phyloP scores from a whole-genome alignment of 495 filamentous ascomycete genomes.

The Evansstolkia leycettana region DNA sequence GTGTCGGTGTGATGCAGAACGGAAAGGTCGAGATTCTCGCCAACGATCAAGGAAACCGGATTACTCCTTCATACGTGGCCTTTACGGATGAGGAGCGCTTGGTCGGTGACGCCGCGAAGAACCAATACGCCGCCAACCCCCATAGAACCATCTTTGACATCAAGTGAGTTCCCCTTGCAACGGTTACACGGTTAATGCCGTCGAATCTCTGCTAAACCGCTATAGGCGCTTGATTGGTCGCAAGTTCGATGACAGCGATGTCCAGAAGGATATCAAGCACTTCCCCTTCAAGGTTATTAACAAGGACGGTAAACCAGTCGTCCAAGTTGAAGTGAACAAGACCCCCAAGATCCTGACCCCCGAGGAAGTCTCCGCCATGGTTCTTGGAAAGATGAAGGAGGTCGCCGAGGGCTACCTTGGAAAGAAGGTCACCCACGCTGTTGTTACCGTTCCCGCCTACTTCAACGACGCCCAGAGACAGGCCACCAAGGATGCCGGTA shows the following conservation, averaged over 20 bases:
- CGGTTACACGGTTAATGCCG: background rate
- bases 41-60: conserved; percentile 98
- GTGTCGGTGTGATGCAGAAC: conserved; percentile 98
- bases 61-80: conserved; percentile 96
- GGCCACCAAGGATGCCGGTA: conserved; percentile 95
- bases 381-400: conserved; percentile 94
- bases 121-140: conserved; percentile 94
- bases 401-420: conserved; percentile 87
- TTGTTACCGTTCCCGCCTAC: conserved; percentile 96
- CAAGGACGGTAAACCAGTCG: conserved; percentile 70
- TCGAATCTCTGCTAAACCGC: conserved; percentile 2
- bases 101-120: conserved; percentile 98
- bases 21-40: conserved; percentile 97
- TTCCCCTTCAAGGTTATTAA: conserved; percentile 80
- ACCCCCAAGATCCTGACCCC: conserved; percentile 67
- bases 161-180: conserved; percentile 57
- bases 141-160: conserved; percentile 81
- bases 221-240: conserved; percentile 76
- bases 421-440: conserved; percentile 92
- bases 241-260: conserved; percentile 76
- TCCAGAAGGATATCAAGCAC: conserved; percentile 76
- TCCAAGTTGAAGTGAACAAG: conserved; percentile 68
- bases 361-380: conserved; percentile 79
- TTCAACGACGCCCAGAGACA: conserved; percentile 99
- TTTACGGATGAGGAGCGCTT: conserved; percentile 96